These are phyloP conservation scores for Leptodermis oblonga DNA, from an alignment of 257 asterid species.

Conservation along the genomic window DNA sequence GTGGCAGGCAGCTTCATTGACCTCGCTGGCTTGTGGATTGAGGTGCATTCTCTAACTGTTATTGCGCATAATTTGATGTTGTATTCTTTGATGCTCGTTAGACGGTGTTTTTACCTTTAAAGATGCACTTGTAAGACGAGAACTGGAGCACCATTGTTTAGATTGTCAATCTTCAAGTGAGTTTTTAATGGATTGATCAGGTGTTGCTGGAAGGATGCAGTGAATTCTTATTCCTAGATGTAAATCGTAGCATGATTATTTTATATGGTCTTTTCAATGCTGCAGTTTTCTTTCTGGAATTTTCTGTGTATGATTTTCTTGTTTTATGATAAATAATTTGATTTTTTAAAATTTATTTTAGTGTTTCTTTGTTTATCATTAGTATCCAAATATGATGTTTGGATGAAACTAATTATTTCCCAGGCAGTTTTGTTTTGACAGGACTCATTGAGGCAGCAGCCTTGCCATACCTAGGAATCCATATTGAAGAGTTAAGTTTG, in stretches of 20 bases:
- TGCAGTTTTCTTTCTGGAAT: constrained; percentile 4
- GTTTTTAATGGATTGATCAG: background rate
- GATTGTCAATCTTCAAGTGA: background rate
- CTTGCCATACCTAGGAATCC: constrained; percentile 56
- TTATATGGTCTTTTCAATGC: background rate
- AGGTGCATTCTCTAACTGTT: constrained; percentile 48
- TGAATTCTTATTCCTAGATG: background rate
- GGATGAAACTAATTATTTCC: constrained; percentile 45
- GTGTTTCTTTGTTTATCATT: background rate
- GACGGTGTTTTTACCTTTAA: background rate
- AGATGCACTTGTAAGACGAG: background rate
- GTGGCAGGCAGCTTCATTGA: constrained; percentile 88
- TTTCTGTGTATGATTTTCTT: background rate
- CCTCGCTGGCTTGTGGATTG: constrained; percentile 93
- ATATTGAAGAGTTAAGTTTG: constrained; percentile 60
- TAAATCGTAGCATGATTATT: background rate
- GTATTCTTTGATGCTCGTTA: background rate
- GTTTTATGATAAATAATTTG: background rate
- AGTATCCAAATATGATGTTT: constrained; percentile 9
- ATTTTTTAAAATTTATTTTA: background rate
- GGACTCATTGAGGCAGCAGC: constrained; percentile 86
- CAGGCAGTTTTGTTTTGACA: constrained; percentile 99
- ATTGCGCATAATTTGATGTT: background rate
- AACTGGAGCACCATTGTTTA: background rate
- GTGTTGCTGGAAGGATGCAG: background rate